These are phyloP conservation scores for Spatholobus suberectus DNA, from an alignment of 306 rosid species.

Conservation along the genomic window DNA sequence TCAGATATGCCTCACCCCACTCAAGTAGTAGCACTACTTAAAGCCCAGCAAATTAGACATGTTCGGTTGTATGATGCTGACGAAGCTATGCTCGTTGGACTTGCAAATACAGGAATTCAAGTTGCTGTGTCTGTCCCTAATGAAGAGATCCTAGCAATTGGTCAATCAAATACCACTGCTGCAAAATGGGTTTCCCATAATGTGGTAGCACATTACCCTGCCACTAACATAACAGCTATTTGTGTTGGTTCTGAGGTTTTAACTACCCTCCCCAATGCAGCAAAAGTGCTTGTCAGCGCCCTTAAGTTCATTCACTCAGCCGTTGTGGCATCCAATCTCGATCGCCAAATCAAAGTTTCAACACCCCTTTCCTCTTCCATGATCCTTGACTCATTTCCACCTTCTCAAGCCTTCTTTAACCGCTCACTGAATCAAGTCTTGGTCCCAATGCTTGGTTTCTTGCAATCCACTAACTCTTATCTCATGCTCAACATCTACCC, in stretches of 20 bases:
- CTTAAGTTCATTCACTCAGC: constrained; percentile 79
- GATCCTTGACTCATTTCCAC: constrained; percentile 88
- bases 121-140: constrained; percentile 77
- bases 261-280: constrained; percentile 68
- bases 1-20: constrained; percentile 91
- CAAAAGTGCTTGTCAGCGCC: constrained; percentile 71
- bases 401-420: constrained; percentile 93
- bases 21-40: constrained; percentile 81
- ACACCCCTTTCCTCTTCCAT: constrained; percentile 76
- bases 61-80: constrained; percentile 74
- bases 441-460: constrained; percentile 76
- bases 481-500: constrained; percentile 87
- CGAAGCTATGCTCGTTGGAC: constrained; percentile 76
- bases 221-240: constrained; percentile 83
- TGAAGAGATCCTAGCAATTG: constrained; percentile 78
- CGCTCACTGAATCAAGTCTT: constrained; percentile 65
- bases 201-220: constrained; percentile 82
- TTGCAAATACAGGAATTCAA: constrained; percentile 73
- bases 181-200: constrained; percentile 88
- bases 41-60: constrained; percentile 76
- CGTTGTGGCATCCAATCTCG: constrained; percentile 77
- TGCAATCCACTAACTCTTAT: constrained; percentile 72
- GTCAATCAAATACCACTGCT: constrained; percentile 80
- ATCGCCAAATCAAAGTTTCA: constrained; percentile 75
- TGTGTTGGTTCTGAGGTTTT: constrained; percentile 84